A percentile compares a stretch with the other conserved stretches of the same genome.
phyloP scores from a whole-genome alignment of 768 basidiomycete species.

The Rhizopogon rudus region DNA sequence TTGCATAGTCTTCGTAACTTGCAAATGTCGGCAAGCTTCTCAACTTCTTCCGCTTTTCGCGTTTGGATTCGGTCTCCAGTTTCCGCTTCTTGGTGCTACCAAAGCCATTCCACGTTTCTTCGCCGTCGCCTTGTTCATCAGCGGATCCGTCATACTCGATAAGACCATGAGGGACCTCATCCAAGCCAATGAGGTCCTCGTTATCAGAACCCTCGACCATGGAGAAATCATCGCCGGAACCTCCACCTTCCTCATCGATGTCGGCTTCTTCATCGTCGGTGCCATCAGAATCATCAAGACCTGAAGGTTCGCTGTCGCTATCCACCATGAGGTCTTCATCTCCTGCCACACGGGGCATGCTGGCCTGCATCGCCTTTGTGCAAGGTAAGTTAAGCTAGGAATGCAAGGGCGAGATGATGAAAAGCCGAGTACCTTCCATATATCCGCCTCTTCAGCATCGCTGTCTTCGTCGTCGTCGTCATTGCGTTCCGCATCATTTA shows the following conservation, averaged over 20 bases:
- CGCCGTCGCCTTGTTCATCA: constrained; percentile 34
- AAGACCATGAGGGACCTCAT: constrained; percentile 50
- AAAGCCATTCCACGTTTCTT: constrained; percentile 50
- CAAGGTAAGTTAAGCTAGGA: neutral
- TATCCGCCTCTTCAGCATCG: constrained; percentile 54
- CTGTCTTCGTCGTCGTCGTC: constrained; percentile 10
- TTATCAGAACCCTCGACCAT: constrained; percentile 65
- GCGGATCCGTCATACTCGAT: constrained; percentile 58
- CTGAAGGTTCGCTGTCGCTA: constrained; percentile 26
- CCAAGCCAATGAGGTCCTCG: constrained; percentile 60
- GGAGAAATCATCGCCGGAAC: constrained; percentile 44
- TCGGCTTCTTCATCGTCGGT: constrained; percentile 28
- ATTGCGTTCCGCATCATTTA: constrained; percentile 18
- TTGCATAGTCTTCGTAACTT: constrained; percentile 82
- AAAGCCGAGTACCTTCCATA: constrained; percentile 77
- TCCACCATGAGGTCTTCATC: constrained; percentile 43
- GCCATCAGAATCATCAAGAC: constrained; percentile 25
- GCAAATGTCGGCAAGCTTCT: constrained; percentile 75
- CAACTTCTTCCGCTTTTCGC: constrained; percentile 62
- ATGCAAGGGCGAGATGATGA: neutral
- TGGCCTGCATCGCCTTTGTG: constrained; percentile 80
- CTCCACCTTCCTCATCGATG: constrained; percentile 29
- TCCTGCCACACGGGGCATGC: constrained; percentile 59
- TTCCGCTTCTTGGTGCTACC: constrained; percentile 39
- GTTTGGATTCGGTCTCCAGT: constrained; percentile 28